Base-by-base conservation (phyloP, 257 asterid species). In the Ajuga chamaepitys region DNA sequence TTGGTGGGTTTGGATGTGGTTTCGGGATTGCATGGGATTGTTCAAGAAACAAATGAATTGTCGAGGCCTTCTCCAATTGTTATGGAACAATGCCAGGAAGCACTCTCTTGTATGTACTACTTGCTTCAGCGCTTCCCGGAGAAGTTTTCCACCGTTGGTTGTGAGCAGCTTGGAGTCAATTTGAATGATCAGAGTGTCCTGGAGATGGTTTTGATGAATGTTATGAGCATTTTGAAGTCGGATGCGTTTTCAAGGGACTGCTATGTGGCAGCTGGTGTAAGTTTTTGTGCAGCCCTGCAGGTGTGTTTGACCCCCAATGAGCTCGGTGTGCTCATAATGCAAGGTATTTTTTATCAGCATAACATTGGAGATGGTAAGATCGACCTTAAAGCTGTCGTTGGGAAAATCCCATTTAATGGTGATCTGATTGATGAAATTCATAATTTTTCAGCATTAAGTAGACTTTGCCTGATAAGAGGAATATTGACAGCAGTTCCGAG, bases 51-150 rank as follows among this genome's bases (percentile, higher is more conserved):
- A 24, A 62, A 73, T 21, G 88, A 84, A 53, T 76, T 64, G 66
- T 86, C 88, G 30, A 81, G 95, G 81, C 97, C 96, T 44, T 89
- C 99, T 14, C 99, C 99, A 1, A 65, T 93, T 46, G 95, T 89
- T 28, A 86, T 93, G 95, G 97, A 89, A 56, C 97, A 93, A 61
- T 93, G 96, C 76, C 97, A 93, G 80, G 99, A 93, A 74, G 95
- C 99, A 4, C 85, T 93, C 60, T 93, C 99, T 14, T 89, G 99
- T 78, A 46, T 87, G 80, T 93, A 89, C 72, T 93, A 93, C 85
- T 66, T 89, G 84, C 86, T 93, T 32, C 99, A 89, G 68, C 94
- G 97, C 24, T 89, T 83, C 71, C 99, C 99, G 0, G 73, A 37
- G 13, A 84, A 71, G 76, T 86, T 93, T 37, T 20, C 35, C 34